Percentiles rank a stretch among this genome's conserved stretches.
Evolutionary conservation across 1,139 yeast genomes (phyloP).

Genomic region (Wickerhamomyces sp.): DNA sequence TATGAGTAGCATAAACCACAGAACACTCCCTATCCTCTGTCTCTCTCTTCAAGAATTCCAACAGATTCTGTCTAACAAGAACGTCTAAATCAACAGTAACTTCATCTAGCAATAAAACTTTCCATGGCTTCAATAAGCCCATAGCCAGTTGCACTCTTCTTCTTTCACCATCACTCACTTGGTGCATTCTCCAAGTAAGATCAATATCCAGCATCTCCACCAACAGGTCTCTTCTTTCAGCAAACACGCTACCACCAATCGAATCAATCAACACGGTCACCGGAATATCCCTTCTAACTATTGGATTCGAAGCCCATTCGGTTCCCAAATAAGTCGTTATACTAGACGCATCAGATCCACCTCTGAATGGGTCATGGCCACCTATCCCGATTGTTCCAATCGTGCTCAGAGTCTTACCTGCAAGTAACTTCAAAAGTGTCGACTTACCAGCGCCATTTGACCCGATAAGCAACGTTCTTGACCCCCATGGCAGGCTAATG

Average conservation of each 20-base stretch:
- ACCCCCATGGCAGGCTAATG: slow-evolving; percentile 59
- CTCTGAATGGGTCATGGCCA: slow-evolving; percentile 81
- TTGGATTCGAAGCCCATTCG: slow-evolving; percentile 94
- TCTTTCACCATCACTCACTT: slow-evolving; percentile 90
- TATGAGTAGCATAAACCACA: slow-evolving; percentile 90
- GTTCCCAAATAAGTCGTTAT: slow-evolving; percentile 92
- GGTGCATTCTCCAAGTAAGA: slow-evolving; percentile 87
- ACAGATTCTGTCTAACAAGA: slow-evolving; percentile 70
- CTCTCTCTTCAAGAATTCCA: slow-evolving; percentile 65
- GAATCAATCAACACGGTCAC: slow-evolving; percentile 73
- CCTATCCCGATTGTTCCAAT: slow-evolving; percentile 61
- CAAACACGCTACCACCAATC: slow-evolving; percentile 72
- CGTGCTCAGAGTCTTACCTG: slow-evolving; percentile 86
- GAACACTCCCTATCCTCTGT: slow-evolving; percentile 63
- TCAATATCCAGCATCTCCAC: slow-evolving; percentile 79
- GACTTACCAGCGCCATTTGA: slow-evolving; percentile 98
- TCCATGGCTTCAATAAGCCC: slow-evolving; percentile 93
- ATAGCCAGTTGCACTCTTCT: slow-evolving; percentile 88
- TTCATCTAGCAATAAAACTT: slow-evolving; percentile 76
- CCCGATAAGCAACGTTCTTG: slow-evolving; percentile 77
- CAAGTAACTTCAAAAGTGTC: slow-evolving; percentile 73
- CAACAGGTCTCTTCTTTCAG: slow-evolving; percentile 72
- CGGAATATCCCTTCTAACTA: slow-evolving; percentile 85
- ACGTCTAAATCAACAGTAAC: slow-evolving; percentile 96
- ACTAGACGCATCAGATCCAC: slow-evolving; percentile 38